phyloP scores from a whole-genome alignment of 202 grass and related monocot species.

The Carex sylvatica region DNA sequence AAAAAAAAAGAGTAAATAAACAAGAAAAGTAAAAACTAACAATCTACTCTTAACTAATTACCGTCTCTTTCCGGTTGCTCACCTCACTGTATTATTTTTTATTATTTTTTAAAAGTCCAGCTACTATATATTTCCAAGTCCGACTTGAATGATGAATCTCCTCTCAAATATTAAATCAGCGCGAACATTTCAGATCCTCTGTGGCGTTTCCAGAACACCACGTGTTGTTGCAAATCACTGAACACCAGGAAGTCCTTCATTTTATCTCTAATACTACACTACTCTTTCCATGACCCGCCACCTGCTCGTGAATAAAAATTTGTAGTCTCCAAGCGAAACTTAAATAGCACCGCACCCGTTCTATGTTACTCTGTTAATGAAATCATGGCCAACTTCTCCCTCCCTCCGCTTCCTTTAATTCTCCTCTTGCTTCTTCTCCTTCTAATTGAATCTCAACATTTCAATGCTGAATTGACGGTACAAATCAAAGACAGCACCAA shows the following conservation, averaged over 20 bases:
- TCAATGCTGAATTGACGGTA: neutral
- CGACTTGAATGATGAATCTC: too few species aligned
- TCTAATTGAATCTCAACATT: neutral
- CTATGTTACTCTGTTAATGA: neutral
- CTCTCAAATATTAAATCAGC: too few species aligned
- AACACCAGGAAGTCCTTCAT: neutral
- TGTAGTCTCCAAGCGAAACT: neutral
- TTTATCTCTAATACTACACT: neutral
- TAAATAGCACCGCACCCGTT: neutral
- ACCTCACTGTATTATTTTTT: too few species aligned
- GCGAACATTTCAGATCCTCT: neutral
- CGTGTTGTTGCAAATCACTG: neutral
- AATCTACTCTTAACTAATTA: too few species aligned
- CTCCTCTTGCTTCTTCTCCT: slow-evolving; percentile 9
- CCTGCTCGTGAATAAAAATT: neutral
- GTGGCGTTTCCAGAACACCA: neutral
- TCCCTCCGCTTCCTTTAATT: neutral
- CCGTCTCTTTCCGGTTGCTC: too few species aligned
- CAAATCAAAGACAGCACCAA: slow-evolving; percentile 10
- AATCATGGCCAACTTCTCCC: neutral
- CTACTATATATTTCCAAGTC: too few species aligned
- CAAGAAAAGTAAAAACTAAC: too few species aligned
- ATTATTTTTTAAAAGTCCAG: too few species aligned
- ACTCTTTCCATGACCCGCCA: neutral
- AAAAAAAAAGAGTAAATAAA: too few species aligned